Evolutionary conservation across 2,329 filamentous ascomycete genomes (phyloP).

Genomic region (Verticillium tricorpus): DNA sequence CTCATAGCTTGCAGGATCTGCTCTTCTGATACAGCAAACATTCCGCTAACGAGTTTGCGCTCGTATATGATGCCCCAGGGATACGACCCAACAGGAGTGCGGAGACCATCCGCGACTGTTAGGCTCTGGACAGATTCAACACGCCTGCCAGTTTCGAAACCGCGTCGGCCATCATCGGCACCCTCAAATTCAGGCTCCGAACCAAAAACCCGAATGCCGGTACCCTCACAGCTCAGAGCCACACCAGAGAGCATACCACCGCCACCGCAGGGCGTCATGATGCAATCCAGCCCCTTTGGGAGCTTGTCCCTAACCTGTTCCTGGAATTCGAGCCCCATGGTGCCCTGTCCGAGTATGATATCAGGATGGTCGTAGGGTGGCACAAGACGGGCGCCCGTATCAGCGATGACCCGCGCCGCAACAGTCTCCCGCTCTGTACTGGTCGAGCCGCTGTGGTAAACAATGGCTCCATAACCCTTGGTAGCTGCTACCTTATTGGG

Average conservation of each 20-base stretch:
- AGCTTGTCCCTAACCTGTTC: slow-evolving; percentile 54
- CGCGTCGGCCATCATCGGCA: slow-evolving; percentile 68
- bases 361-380: slow-evolving; percentile 82
- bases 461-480: slow-evolving; percentile 39
- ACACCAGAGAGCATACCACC: slow-evolving; percentile 74
- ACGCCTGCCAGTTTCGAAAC: slow-evolving; percentile 54
- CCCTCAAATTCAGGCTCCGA: slow-evolving; percentile 72
- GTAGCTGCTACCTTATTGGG: slow-evolving; percentile 87
- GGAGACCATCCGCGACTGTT: slow-evolving; percentile 75
- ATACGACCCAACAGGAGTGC: slow-evolving; percentile 65
- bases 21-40: slow-evolving; percentile 66
- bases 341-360: slow-evolving; percentile 80
- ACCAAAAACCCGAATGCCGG: slow-evolving; percentile 67
- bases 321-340: slow-evolving; percentile 68
- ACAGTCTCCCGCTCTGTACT: slow-evolving; percentile 69
- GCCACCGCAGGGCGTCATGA: slow-evolving; percentile 75
- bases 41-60: slow-evolving; percentile 53
- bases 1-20: slow-evolving; percentile 68
- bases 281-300: slow-evolving; percentile 50
- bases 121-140: slow-evolving; percentile 62
- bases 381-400: slow-evolving; percentile 67
- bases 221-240: slow-evolving; percentile 63
- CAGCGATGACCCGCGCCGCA: slow-evolving; percentile 54
- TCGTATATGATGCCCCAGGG: slow-evolving; percentile 71
- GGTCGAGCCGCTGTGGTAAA: slow-evolving; percentile 55